Conservation (phyloP, 2,329 filamentous ascomycete species). For the Colletotrichum lupini region DNA sequence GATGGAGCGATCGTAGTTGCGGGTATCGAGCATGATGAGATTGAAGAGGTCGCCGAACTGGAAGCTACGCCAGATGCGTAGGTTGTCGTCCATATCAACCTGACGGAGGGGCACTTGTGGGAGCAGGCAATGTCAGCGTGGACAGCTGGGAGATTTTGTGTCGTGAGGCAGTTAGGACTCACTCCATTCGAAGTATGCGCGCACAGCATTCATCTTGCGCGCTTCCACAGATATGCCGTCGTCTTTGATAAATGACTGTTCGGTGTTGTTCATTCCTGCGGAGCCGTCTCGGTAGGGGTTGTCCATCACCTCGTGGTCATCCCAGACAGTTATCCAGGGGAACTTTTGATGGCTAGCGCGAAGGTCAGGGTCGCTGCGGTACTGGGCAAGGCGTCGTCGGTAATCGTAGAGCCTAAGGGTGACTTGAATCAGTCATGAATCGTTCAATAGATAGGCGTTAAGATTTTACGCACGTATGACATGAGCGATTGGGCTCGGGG, state of each 20-base stretch:
- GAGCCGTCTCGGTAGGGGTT: conserved; percentile 72
- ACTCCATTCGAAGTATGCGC: conserved; percentile 74
- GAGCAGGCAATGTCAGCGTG: neutral
- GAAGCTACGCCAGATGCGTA: conserved; percentile 76
- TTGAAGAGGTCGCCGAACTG: conserved; percentile 73
- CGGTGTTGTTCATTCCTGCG: conserved; percentile 71
- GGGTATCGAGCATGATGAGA: conserved; percentile 75
- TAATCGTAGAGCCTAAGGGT: conserved; percentile 53
- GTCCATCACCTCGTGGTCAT: conserved; percentile 66
- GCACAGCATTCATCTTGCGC: conserved; percentile 77
- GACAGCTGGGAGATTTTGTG: no score
- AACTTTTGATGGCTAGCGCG: conserved; percentile 52
- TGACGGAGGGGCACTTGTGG: conserved; percentile 50
- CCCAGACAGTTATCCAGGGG: conserved; percentile 58
- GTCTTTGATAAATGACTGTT: conserved; percentile 70
- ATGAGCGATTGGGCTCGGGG: no score
- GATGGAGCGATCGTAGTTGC: conserved; percentile 69
- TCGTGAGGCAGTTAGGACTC: conserved; percentile 36
- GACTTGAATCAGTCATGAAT: conserved; percentile 33
- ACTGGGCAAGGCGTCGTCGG: conserved; percentile 51
- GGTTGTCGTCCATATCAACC: conserved; percentile 74
- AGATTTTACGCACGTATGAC: no score
- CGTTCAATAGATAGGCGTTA: no score
- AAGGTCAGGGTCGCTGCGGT: conserved; percentile 53
- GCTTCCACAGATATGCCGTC: conserved; percentile 69